Evolutionary conservation across 306 rosid species (phyloP).

Genomic region (Vigna mungo): DNA sequence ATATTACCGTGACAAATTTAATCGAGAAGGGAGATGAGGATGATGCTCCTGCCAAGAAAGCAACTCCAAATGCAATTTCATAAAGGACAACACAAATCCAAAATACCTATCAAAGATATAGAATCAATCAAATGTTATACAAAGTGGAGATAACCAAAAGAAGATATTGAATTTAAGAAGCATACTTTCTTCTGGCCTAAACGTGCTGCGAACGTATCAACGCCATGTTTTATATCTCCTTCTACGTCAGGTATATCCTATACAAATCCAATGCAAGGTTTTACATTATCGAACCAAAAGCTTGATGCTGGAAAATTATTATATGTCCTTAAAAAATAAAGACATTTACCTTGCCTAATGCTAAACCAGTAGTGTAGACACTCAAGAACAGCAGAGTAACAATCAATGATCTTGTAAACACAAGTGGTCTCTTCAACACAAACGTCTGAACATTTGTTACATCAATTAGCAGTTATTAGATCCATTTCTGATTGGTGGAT

Average conservation of each 20-base stretch:
- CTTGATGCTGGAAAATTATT: not conserved
- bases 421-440: not conserved
- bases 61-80: constrained; percentile 3
- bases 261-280: not conserved
- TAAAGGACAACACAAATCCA: not conserved
- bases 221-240: not conserved
- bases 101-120: not conserved
- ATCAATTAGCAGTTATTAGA: not conserved
- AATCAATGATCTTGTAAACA: not conserved
- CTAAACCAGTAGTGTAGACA: not conserved
- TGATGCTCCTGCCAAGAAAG: not conserved
- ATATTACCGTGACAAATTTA: not conserved
- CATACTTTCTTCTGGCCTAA: not conserved
- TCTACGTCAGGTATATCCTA: not conserved
- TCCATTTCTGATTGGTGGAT: not conserved
- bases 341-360: not conserved
- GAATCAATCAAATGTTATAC: not conserved
- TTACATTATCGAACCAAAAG: not conserved
- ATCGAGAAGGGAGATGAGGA: not conserved
- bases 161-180: not conserved
- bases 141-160: not conserved
- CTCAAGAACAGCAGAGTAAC: not conserved
- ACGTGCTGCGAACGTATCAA: not conserved
- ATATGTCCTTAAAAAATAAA: not conserved
- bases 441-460: not conserved